A percentile compares a stretch with the other conserved stretches of the same genome.
These are phyloP conservation scores for Ichthyophthirius multifiliis DNA, from an alignment of 169 alveolate species.

Conservation along the genomic window DNA sequence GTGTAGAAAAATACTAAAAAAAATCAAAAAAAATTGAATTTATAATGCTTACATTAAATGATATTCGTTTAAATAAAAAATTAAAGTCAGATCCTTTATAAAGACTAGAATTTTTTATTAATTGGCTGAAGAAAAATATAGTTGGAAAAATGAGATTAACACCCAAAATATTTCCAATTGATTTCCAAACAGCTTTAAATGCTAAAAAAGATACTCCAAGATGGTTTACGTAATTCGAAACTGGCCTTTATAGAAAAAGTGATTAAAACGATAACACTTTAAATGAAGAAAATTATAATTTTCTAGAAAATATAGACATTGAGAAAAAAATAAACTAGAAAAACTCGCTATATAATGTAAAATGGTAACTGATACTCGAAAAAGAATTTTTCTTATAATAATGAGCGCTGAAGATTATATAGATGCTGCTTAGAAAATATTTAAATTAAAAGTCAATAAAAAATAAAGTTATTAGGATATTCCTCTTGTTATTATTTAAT, in stretches of 20 bases:
- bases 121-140: conserved; percentile 8
- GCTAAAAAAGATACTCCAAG: background rate
- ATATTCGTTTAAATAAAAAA: conserved; percentile 7
- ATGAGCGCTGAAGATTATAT: conserved; percentile 12
- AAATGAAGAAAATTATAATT: background rate
- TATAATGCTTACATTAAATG: background rate
- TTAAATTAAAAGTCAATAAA: background rate
- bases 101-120: background rate
- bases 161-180: background rate
- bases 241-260: background rate
- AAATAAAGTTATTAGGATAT: background rate
- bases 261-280: background rate
- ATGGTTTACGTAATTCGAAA: conserved; percentile 2
- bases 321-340: conserved; percentile 6
- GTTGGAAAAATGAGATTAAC: background rate
- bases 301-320: background rate
- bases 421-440: conserved; percentile 7
- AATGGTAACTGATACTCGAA: conserved; percentile 1
- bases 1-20: background rate
- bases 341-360: conserved; percentile 1
- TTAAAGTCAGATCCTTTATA: background rate
- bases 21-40: conserved; percentile 11
- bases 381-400: background rate
- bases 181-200: background rate
- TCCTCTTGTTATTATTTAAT: background rate